These are phyloP conservation scores for Lupinus albus DNA, from an alignment of 306 rosid species.

Conservation along the genomic window DNA sequence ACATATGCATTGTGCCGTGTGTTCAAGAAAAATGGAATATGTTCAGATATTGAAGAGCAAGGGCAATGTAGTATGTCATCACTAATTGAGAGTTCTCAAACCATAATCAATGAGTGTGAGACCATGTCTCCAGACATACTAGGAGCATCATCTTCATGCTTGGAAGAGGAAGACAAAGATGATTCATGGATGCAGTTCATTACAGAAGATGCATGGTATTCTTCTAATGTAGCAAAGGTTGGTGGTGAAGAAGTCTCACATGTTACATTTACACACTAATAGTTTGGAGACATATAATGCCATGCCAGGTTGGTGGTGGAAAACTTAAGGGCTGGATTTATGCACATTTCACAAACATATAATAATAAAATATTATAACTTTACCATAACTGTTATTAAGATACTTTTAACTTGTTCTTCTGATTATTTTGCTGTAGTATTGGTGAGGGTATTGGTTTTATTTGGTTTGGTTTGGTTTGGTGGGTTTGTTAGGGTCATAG, in stretches of 20 bases:
- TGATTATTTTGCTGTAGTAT: slow-evolving; percentile 48
- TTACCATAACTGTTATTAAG: slow-evolving; percentile 45
- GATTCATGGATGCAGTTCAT: slow-evolving; percentile 98
- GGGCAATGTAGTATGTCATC: slow-evolving; percentile 65
- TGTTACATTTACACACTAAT: slow-evolving; percentile 70
- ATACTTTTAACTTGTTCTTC: slow-evolving; percentile 36
- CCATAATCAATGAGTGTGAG: slow-evolving; percentile 65
- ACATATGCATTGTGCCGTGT: slow-evolving; percentile 95
- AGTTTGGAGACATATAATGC: slow-evolving; percentile 34
- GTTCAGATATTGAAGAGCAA: slow-evolving; percentile 79
- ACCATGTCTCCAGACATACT: slow-evolving; percentile 78
- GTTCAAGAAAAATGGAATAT: slow-evolving; percentile 96
- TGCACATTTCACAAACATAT: slow-evolving; percentile 24
- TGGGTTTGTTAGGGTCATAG: slow-evolving; percentile 54
- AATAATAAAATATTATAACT: slow-evolving; percentile 32
- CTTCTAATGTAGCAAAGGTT: slow-evolving; percentile 55
- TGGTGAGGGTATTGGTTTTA: slow-evolving; percentile 50
- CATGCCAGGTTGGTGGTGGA: slow-evolving; percentile 59
- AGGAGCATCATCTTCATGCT: slow-evolving; percentile 70
- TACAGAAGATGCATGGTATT: slow-evolving; percentile 88
- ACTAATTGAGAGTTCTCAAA: slow-evolving; percentile 58
- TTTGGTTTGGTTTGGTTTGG: slow-evolving; percentile 57
- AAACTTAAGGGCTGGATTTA: slow-evolving; percentile 52
- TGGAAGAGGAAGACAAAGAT: slow-evolving; percentile 85
- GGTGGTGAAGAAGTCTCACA: slow-evolving; percentile 66